Evolutionary conservation across 2,329 filamentous ascomycete species (phyloP).

Genomic region (Botrytis porri): DNA sequence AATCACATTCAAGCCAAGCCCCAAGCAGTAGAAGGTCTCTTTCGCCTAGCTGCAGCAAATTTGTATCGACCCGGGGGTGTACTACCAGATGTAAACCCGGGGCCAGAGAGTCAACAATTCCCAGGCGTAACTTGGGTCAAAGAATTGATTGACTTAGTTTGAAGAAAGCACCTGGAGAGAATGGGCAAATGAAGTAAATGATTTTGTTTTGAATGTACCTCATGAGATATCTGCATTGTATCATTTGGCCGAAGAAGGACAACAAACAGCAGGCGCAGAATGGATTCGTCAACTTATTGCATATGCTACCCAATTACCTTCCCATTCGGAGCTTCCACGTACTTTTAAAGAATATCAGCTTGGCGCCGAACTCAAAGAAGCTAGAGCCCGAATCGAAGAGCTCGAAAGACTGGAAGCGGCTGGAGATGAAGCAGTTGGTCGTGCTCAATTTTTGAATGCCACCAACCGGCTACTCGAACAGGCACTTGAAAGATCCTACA

Average conservation of each 20-base stretch:
- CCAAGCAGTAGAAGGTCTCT: slow-evolving; percentile 7
- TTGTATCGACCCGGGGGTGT: slow-evolving; percentile 1
- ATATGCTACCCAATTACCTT: not conserved
- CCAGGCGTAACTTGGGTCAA: slow-evolving; percentile 10
- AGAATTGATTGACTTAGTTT: not conserved
- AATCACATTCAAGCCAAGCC: slow-evolving; percentile 4
- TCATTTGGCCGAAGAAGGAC: not conserved
- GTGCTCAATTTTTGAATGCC: too few relatives aligned
- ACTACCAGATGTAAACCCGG: not conserved
- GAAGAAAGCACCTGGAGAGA: not conserved
- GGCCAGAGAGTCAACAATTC: not conserved
- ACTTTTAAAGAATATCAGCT: slow-evolving; percentile 3
- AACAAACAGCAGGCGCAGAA: slow-evolving; percentile 5
- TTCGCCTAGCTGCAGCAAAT: slow-evolving; percentile 13
- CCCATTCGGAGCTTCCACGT: not conserved
- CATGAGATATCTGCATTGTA: not conserved
- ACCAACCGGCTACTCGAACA: not conserved
- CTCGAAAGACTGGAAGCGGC: not conserved
- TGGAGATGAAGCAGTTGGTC: not conserved
- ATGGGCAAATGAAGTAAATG: not conserved
- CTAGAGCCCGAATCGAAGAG: not conserved
- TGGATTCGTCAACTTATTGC: slow-evolving; percentile 14
- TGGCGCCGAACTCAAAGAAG: not conserved
- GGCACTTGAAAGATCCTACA: not conserved
- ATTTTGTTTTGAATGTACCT: not conserved